Percentiles rank a stretch among this genome's conserved stretches.
Conservation (phyloP, 371 early-diverging fungal genomes). For the Mortierella sp. region DNA sequence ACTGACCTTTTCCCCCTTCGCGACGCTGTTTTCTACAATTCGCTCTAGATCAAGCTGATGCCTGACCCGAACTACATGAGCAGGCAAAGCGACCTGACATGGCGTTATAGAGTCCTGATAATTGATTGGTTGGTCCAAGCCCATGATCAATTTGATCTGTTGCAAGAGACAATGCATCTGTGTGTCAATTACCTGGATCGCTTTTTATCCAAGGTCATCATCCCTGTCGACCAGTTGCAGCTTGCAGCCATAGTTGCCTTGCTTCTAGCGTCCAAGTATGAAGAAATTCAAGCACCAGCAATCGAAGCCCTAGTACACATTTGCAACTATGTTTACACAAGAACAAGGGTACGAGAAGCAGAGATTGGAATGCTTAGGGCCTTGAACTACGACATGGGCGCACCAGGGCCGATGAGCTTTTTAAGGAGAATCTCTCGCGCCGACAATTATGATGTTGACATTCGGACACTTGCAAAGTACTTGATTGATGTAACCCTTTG, state of each 20-base stretch:
- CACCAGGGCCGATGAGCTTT: slow-evolving; percentile 83
- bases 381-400: slow-evolving; percentile 78
- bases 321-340: slow-evolving; percentile 69
- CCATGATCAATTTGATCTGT: slow-evolving; percentile 83
- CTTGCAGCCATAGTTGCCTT: slow-evolving; percentile 88
- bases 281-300: slow-evolving; percentile 86
- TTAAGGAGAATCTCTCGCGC: slow-evolving; percentile 84
- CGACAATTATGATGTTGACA: slow-evolving; percentile 82
- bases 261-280: slow-evolving; percentile 91
- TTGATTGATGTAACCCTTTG: slow-evolving; percentile 86
- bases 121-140: slow-evolving; percentile 85
- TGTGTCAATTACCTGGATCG: slow-evolving; percentile 91
- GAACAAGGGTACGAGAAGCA: slow-evolving; percentile 75
- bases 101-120: slow-evolving; percentile 85
- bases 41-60: slow-evolving; percentile 60
- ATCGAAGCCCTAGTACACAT: slow-evolving; percentile 73
- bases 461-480: slow-evolving; percentile 88
- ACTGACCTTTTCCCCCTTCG: neutral
- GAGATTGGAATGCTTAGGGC: slow-evolving; percentile 81
- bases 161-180: slow-evolving; percentile 92
- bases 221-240: slow-evolving; percentile 85
- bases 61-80: slow-evolving; percentile 84
- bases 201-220: slow-evolving; percentile 81
- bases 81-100: slow-evolving; percentile 80
- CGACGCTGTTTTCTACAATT: slow-evolving; percentile 8